Percentiles rank a stretch among this genome's conserved stretches.
Evolutionary conservation across 306 rosid species (phyloP).

Genomic region (Alnus glutinosa): DNA sequence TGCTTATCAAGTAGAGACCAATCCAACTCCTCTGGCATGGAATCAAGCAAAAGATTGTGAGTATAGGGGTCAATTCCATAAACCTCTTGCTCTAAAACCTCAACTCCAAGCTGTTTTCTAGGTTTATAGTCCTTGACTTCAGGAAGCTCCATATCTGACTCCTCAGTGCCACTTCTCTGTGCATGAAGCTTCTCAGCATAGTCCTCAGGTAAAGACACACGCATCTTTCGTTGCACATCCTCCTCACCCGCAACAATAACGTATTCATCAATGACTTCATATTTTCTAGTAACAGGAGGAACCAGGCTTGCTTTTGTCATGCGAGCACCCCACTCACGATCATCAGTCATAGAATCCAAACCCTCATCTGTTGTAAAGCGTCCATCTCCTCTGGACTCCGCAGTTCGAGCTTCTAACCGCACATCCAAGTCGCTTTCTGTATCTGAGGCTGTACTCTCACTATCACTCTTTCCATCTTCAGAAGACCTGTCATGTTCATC

Average conservation of each 20-base stretch:
- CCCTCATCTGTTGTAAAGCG: conserved; percentile 51
- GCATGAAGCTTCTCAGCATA: conserved; percentile 85
- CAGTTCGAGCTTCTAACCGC: conserved; percentile 46
- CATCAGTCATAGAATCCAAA: conserved; percentile 62
- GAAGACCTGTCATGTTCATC: conserved; percentile 79
- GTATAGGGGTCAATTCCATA: conserved; percentile 98
- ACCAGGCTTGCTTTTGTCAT: conserved; percentile 98
- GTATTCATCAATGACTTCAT: conserved; percentile 86
- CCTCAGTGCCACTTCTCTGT: conserved; percentile 93
- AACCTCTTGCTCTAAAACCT: conserved; percentile 97
- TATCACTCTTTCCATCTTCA: conserved; percentile 71
- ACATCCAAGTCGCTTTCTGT: conserved; percentile 69
- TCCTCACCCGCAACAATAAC: conserved; percentile 86
- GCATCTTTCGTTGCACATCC: conserved; percentile 88
- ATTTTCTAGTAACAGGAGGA: conserved; percentile 98
- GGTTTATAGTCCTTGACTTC: conserved; percentile 98
- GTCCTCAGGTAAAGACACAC: conserved; percentile 92
- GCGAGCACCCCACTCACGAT: conserved; percentile 99
- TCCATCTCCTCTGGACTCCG: conserved; percentile 57
- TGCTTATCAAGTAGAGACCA: conserved; percentile 83
- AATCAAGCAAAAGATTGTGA: conserved; percentile 96
- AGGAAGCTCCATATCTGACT: conserved; percentile 97
- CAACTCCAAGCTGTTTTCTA: conserved; percentile 83
- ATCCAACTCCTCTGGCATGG: conserved; percentile 85
- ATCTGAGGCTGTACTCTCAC: conserved; percentile 63